Conservation (phyloP, 148 eudicot genomes). For the Nepenthes gracilis region DNA sequence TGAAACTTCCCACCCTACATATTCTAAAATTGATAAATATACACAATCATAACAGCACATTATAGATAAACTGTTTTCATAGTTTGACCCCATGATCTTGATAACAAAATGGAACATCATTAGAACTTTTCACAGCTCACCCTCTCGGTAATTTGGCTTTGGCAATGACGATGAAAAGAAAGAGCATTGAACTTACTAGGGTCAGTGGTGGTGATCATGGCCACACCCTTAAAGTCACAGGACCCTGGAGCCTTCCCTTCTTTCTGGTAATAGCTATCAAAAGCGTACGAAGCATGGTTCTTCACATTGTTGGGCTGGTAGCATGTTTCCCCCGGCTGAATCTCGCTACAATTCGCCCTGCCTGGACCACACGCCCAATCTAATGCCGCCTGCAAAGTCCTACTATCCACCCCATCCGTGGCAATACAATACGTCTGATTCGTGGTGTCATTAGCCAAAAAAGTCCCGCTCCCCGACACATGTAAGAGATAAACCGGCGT, state of each 20-base stretch:
- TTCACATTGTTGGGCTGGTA: constrained; percentile 70
- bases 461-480: constrained; percentile 72
- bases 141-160: neutral
- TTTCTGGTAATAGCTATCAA: constrained; percentile 85
- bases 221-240: constrained; percentile 90
- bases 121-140: neutral
- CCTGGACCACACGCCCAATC: constrained; percentile 99
- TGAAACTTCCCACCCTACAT: no score
- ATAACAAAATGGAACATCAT: no score
- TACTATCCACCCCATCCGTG: constrained; percentile 48
- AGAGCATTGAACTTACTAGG: constrained; percentile 53
- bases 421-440: constrained; percentile 78
- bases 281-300: constrained; percentile 84
- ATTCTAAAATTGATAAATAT: no score
- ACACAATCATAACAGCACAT: no score
- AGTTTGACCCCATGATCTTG: no score
- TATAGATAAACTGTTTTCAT: no score
- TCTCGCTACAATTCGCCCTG: constrained; percentile 74
- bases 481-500: constrained; percentile 65
- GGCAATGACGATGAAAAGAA: neutral
- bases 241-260: constrained; percentile 52
- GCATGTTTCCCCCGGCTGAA: constrained; percentile 84
- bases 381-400: constrained; percentile 67
- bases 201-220: constrained; percentile 73
- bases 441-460: constrained; percentile 83